These are phyloP conservation scores for Allodekkera sacchari DNA, from an alignment of 805 yeast species.

Conservation along the genomic window DNA sequence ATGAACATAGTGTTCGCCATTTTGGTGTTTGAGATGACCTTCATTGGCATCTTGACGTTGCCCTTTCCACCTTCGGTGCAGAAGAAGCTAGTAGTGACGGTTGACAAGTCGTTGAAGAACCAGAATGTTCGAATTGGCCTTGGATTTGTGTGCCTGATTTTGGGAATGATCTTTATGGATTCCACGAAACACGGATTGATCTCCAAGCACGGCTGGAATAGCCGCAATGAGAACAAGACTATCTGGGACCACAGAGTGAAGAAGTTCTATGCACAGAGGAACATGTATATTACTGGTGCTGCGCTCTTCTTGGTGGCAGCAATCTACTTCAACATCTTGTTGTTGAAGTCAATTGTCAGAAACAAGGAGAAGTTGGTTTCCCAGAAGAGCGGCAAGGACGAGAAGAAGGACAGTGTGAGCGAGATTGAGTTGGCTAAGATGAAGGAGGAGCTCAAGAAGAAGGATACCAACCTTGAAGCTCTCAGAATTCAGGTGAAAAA, in stretches of 20 bases:
- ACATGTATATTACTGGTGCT: slow-evolving; percentile 48
- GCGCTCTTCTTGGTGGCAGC: slow-evolving; percentile 39
- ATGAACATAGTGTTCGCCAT: slow-evolving; percentile 30
- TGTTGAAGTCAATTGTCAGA: slow-evolving; percentile 37
- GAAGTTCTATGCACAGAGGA: slow-evolving; percentile 49
- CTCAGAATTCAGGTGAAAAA: slow-evolving; percentile 33
- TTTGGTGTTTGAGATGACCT: slow-evolving; percentile 36
- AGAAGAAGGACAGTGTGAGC: slow-evolving; percentile 18
- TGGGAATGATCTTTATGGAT: slow-evolving; percentile 40
- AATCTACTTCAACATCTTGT: slow-evolving; percentile 33
- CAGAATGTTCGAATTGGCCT: slow-evolving; percentile 35
- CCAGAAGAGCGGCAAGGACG: slow-evolving; percentile 7
- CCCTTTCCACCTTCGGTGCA: slow-evolving; percentile 42
- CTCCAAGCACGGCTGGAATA: neutral
- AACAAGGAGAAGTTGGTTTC: slow-evolving; percentile 19
- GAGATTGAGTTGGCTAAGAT: slow-evolving; percentile 24
- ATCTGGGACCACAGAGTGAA: slow-evolving; percentile 30
- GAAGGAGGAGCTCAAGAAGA: slow-evolving; percentile 26
- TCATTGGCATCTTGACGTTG: slow-evolving; percentile 33
- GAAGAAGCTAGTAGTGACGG: slow-evolving; percentile 26
- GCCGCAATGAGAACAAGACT: slow-evolving; percentile 10
- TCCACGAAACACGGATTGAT: slow-evolving; percentile 19
- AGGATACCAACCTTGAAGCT: slow-evolving; percentile 29
- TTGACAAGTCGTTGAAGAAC: slow-evolving; percentile 23
- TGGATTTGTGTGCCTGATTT: slow-evolving; percentile 29